Evolutionary conservation across 768 basidiomycete species (phyloP).

Genomic region (Podaxis pistillaris): DNA sequence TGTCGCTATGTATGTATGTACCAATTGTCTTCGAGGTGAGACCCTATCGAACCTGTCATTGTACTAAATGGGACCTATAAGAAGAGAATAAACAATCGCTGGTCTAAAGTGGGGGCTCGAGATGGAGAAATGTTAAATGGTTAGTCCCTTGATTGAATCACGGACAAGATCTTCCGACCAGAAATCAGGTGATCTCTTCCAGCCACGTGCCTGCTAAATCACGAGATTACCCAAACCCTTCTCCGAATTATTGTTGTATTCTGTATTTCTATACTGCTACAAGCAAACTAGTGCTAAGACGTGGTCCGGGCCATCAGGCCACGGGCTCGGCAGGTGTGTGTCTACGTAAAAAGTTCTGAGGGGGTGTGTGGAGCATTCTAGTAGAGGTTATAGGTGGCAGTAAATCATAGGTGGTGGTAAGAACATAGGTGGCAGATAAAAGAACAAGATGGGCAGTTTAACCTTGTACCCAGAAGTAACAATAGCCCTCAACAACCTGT

Average conservation of each 20-base stretch:
- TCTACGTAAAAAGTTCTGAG: no score
- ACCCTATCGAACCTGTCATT: neutral
- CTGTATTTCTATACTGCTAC: no score
- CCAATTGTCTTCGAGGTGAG: neutral
- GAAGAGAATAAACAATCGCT: neutral
- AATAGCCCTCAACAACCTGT: no score
- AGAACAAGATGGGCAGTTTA: no score
- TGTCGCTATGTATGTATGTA: neutral
- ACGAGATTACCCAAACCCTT: constrained; percentile 5
- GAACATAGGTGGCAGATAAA: no score
- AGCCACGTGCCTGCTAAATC: constrained; percentile 1
- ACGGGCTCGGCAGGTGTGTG: no score
- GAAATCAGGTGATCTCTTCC: neutral
- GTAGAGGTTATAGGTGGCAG: no score
- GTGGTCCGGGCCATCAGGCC: no score
- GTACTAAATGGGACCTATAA: neutral
- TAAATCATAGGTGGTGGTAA: no score
- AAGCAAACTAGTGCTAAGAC: no score
- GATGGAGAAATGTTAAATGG: neutral
- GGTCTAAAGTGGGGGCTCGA: neutral
- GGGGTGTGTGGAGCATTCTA: no score
- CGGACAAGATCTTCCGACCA: neutral
- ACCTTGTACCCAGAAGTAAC: no score
- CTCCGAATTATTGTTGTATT: neutral
- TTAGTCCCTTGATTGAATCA: neutral